Conservation (phyloP, 192 early-diverging fungal species). For the Diversispora eburnea region DNA sequence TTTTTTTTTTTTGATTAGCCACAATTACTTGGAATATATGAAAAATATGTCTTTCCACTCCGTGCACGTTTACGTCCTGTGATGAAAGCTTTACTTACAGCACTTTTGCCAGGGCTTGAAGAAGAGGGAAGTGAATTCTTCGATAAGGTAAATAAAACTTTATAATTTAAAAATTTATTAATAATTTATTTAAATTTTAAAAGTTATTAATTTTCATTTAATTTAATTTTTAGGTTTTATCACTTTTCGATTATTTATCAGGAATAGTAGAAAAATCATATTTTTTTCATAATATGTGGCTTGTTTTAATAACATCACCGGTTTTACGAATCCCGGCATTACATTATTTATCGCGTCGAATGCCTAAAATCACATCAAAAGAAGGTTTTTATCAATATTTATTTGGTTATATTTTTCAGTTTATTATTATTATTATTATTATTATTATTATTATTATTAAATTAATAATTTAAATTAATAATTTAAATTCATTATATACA, state of each 20-base stretch:
- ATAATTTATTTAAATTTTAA: neutral
- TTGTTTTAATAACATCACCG: constrained; percentile 67
- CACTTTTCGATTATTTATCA: constrained; percentile 63
- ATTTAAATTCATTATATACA: neutral
- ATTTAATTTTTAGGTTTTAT: constrained; percentile 41
- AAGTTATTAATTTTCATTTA: neutral
- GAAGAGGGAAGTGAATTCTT: constrained; percentile 86
- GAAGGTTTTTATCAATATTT: constrained; percentile 46
- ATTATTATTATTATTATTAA: no score
- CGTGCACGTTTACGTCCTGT: constrained; percentile 64
- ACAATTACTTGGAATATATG: constrained; percentile 73
- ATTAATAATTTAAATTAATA: no score
- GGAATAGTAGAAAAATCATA: constrained; percentile 67
- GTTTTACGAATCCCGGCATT: constrained; percentile 68
- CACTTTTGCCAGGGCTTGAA: constrained; percentile 79
- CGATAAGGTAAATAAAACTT: constrained; percentile 54
- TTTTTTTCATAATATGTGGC: constrained; percentile 83
- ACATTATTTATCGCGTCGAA: constrained; percentile 71
- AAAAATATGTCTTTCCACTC: constrained; percentile 72
- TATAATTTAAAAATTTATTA: neutral
- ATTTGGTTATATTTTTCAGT: neutral
- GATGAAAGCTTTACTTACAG: constrained; percentile 76
- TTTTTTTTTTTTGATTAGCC: constrained; percentile 46
- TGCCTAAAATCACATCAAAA: constrained; percentile 62
- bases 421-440: constrained; percentile 3